Evolutionary conservation across 345 rosid genomes (phyloP), one percentile per base, ranked within the genome.

Genomic region (Geranium brycei): DNA sequence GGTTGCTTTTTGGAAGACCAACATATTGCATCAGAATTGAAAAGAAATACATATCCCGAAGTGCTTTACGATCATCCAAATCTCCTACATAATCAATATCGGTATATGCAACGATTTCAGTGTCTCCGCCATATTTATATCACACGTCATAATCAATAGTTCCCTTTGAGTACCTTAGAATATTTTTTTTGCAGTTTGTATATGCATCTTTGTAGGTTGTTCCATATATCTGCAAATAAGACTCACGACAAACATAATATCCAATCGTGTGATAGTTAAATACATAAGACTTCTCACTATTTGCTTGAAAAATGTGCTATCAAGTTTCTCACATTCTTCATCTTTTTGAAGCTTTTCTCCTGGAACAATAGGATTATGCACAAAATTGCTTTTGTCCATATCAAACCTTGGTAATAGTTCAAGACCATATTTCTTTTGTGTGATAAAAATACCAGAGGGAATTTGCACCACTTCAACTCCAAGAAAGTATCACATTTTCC

Each of bases 161-260:
- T 0, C 64, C 17, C 17, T 66, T 13, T 0, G 40, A n/a, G 62
- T 66, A 58, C 17, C 63, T n/a, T 1, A 66, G 57, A 5, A n/a
- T n/a, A 18, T 28, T n/a, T 17, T 60, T 28, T 60, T 38, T 7
- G 58, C 35, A 3, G 31, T 41, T 40, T 53, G 19, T 10, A 62
- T 4, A 56, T 68, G 62, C 0, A 67, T 12, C 10, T 67, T 2
- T 28, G 23, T 51, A 18, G 59, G 70, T 10, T 51, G 19, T 3
- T 19, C 11, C 64, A 67, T 60, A 59, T 17, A 67, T 8, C 51
- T 53, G 7, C 51, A 30, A 15, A 67, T n/a, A 1, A 67, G 61
- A 17, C 59, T 67, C 8, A 67, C 51, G 23, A 10, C 4, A 7
- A 2, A 41, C 58, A 66, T 61, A 0, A 67, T 1, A 55, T 51